Base-by-base conservation (phyloP, 306 rosid species). In the Coriaria nepalensis region DNA sequence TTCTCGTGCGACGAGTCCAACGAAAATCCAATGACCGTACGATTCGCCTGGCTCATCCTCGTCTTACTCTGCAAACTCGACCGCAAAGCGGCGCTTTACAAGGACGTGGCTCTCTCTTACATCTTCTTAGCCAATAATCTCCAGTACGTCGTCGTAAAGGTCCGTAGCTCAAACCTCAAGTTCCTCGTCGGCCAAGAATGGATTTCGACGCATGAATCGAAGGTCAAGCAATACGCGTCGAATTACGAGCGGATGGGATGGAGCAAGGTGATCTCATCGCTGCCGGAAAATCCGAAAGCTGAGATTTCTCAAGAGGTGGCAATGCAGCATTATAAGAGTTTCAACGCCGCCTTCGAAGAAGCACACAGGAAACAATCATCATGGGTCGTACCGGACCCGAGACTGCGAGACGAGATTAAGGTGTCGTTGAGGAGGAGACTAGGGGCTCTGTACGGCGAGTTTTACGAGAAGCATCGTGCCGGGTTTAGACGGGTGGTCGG, bases 61-160 rank as follows among this genome's bases (percentile, higher is more conserved):
- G 59, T 71, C 4, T 40, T 80, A 8, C 90, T 80, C 52, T 80
- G 90, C 53, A 80, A 77, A 43, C 77, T 80, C 35, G 90, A 80
- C 60, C 67, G 56, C 2, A 80, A 73, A 66, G 72, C 74, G 0
- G 70, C 60, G 51, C 59, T 65, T 9, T 71, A 73, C 81, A 74
- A 74, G 6, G 77, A 80, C 60, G 66, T 68, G 10, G 81, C 84
- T 0, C 77, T 71, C 34, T 72, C 81, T 2, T 80, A 80, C 65
- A 59, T 80, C 20, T 80, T 80, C 57, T 72, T 80, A 1, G 81
- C 90, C 38, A 80, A 80, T 47, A 80, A 80, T 67, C 78, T 80
- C 49, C 84, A 72, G 33, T 80, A 80, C 77, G 58, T 80, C 56
- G 79, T 80, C 60, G 61, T 39, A 12, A 80, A 80, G 38, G 79